Evolutionary conservation across 2,329 filamentous ascomycete species (phyloP).

Genomic region (Diplodia sapinea): DNA sequence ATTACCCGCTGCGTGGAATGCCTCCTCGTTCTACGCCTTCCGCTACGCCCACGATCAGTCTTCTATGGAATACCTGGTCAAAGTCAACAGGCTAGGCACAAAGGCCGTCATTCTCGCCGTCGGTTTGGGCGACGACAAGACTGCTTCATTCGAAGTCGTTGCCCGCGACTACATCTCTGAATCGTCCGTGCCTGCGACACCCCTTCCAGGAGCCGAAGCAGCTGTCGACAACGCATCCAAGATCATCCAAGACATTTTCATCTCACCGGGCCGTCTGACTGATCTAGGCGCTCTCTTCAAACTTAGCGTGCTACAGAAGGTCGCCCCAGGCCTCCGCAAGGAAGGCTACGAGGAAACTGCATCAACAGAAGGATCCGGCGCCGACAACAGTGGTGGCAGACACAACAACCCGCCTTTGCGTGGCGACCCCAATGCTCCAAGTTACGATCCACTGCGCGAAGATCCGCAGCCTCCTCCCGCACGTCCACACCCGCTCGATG

Average conservation of each 20-base stretch:
- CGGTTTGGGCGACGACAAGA: conserved; percentile 79
- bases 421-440: conserved; percentile 49
- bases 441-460: conserved; percentile 47
- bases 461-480: conserved; percentile 62
- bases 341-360: conserved; percentile 73
- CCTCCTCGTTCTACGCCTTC: conserved; percentile 74
- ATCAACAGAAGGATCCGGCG: conserved; percentile 19
- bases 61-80: conserved; percentile 81
- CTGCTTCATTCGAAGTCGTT: conserved; percentile 75
- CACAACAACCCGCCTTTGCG: conserved; percentile 49
- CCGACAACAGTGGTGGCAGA: conserved; percentile 51
- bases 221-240: conserved; percentile 53
- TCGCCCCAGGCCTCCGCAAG: conserved; percentile 77
- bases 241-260: conserved; percentile 66
- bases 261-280: conserved; percentile 70
- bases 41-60: conserved; percentile 87
- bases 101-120: conserved; percentile 86
- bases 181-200: conserved; percentile 60
- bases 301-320: conserved; percentile 79
- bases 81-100: conserved; percentile 78
- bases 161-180: conserved; percentile 76
- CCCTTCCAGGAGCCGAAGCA: conserved; percentile 39
- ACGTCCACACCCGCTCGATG: conserved; percentile 70
- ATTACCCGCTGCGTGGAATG: conserved; percentile 82
- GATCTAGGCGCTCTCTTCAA: conserved; percentile 76